Percentiles rank a stretch among this genome's conserved stretches.
phyloP scores from a whole-genome alignment of 305 asterid species.

The Fraxinus ornus region DNA sequence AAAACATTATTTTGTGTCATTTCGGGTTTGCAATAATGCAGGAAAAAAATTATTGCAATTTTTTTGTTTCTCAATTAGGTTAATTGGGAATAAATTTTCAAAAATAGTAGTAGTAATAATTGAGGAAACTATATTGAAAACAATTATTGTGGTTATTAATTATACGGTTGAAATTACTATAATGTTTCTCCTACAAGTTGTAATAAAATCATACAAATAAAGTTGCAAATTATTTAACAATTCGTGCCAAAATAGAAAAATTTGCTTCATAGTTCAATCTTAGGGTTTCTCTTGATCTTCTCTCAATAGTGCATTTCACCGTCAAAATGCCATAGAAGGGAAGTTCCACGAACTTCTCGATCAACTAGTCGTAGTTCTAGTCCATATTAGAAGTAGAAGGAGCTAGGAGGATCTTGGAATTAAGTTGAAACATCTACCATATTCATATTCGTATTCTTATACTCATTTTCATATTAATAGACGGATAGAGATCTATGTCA shows the following conservation, averaged over 20 bases:
- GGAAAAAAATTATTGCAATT: neutral
- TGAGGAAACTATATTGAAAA: neutral
- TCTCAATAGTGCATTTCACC: neutral
- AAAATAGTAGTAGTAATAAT: neutral
- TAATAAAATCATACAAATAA: neutral
- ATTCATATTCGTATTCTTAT: neutral
- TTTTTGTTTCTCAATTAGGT: neutral
- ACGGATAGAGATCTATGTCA: neutral
- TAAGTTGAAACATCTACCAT: neutral
- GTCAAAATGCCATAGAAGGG: neutral
- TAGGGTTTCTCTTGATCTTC: neutral
- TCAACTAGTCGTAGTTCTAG: neutral
- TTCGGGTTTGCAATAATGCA: neutral
- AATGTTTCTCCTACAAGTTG: neutral
- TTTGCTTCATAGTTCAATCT: neutral
- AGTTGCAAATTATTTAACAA: neutral
- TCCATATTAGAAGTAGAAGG: neutral
- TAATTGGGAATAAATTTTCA: neutral
- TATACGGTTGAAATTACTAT: neutral
- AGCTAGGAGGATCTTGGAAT: neutral
- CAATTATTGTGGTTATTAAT: slow-evolving; percentile 22
- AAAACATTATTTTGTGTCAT: neutral
- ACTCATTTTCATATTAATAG: neutral
- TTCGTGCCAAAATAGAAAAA: neutral
- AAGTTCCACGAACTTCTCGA: neutral